Evolutionary conservation across 2,329 filamentous ascomycete genomes (phyloP).

Genomic region (Nigrospora sphaerica): DNA sequence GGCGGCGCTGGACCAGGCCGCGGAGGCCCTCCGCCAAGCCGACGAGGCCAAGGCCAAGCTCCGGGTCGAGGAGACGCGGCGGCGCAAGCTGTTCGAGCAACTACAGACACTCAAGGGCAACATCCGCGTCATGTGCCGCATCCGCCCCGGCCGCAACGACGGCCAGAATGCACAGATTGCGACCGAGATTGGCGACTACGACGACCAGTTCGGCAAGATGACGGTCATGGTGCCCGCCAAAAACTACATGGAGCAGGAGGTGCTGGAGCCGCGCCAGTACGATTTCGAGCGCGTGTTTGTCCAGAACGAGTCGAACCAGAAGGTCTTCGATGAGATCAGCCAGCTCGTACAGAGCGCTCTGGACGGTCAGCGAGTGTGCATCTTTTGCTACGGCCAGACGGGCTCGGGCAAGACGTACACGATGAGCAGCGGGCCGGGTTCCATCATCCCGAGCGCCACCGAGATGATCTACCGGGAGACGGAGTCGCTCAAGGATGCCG

Average conservation of each 20-base stretch:
- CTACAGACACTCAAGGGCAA: conserved; percentile 98
- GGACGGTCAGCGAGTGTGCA: conserved; percentile 97
- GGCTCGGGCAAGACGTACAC: conserved; percentile 95
- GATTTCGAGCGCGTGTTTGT: conserved; percentile 91
- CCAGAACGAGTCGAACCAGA: conserved; percentile 67
- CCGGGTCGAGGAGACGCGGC: conserved; percentile 37
- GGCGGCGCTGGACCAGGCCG: conserved; percentile 4
- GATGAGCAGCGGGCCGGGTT: conserved; percentile 68
- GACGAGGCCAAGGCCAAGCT: conserved; percentile 8
- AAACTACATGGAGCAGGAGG: conserved; percentile 62
- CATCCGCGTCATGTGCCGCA: conserved; percentile 95
- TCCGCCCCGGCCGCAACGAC: conserved; percentile 62
- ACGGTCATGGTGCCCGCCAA: conserved; percentile 79
- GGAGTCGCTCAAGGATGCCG: conserved; percentile 75
- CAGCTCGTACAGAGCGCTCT: conserved; percentile 94
- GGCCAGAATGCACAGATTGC: conserved; percentile 61
- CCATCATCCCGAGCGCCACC: conserved; percentile 92
- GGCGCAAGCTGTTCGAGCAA: conserved; percentile 91
- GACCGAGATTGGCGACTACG: conserved; percentile 61
- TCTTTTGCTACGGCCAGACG: conserved; percentile 97
- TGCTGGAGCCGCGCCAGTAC: conserved; percentile 75
- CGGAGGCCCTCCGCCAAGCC: conserved; percentile 4
- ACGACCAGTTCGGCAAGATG: conserved; percentile 70
- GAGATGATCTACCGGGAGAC: conserved; percentile 91
- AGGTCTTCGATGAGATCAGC: conserved; percentile 93